Conservation (phyloP, 2,329 filamentous ascomycete species). For the Fusarium citri region DNA sequence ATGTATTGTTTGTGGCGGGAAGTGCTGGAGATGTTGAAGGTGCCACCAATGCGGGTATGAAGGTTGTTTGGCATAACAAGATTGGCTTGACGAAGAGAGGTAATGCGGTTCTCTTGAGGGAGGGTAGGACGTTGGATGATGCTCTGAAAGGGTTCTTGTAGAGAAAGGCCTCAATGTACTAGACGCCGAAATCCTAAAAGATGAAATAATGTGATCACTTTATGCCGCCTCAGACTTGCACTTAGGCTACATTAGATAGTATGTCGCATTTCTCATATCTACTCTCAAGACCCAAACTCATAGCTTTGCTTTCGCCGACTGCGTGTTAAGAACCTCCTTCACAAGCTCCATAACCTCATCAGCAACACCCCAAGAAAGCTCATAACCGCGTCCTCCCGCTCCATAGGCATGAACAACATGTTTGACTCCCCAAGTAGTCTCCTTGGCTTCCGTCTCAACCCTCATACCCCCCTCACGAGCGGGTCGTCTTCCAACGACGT, state of each 20-base stretch:
- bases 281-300: background rate
- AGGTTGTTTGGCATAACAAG: slow-evolving; percentile 55
- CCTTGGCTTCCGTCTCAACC: slow-evolving; percentile 43
- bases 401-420: slow-evolving; percentile 68
- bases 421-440: slow-evolving; percentile 16
- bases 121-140: slow-evolving; percentile 9
- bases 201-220: no score
- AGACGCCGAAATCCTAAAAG: no score
- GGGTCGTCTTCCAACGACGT: slow-evolving; percentile 60
- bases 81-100: slow-evolving; percentile 46
- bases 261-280: background rate
- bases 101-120: slow-evolving; percentile 21
- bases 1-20: slow-evolving; percentile 54
- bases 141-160: background rate
- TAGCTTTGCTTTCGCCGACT: slow-evolving; percentile 8
- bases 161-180: no score
- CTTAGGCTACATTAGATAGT: no score
- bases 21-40: slow-evolving; percentile 56
- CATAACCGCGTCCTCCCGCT: slow-evolving; percentile 70
- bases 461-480: slow-evolving; percentile 62
- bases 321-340: slow-evolving; percentile 10
- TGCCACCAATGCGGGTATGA: slow-evolving; percentile 53
- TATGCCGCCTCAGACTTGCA: no score
- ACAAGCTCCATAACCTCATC: slow-evolving; percentile 54
- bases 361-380: slow-evolving; percentile 71